These are phyloP conservation scores for Arxiozyma slooffiae DNA, from an alignment of 1,139 yeast genomes.

Conservation along the genomic window DNA sequence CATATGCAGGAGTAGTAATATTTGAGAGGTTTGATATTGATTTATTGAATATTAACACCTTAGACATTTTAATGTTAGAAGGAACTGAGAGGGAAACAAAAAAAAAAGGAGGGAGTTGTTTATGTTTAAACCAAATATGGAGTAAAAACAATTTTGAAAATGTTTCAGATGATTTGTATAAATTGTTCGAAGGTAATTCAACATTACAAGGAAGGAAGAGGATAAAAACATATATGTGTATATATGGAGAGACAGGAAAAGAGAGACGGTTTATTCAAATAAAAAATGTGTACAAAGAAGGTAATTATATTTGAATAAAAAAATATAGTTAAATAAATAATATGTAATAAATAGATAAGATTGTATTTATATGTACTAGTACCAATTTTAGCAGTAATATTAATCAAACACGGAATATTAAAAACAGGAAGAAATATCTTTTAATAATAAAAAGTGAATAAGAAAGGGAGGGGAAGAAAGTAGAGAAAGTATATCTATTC, in stretches of 20 bases:
- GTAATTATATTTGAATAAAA: not conserved
- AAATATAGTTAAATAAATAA: constrained; percentile 4
- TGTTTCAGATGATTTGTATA: constrained; percentile 38
- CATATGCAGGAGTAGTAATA: constrained; percentile 23
- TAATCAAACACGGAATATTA: not conserved
- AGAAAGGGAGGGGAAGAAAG: not conserved
- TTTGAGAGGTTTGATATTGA: constrained; percentile 5
- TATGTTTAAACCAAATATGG: constrained; percentile 22
- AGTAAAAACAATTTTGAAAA: constrained; percentile 29
- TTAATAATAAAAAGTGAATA: constrained; percentile 1
- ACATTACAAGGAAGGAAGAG: constrained; percentile 7
- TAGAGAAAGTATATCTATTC: not conserved
- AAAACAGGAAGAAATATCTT: constrained; percentile 1
- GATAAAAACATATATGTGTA: no score
- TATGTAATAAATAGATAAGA: not conserved
- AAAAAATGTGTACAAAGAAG: not conserved
- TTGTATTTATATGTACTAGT: not conserved
- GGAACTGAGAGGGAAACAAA: not conserved
- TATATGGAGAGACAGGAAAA: no score
- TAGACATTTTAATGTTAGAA: not conserved
- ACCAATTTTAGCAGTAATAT: not conserved
- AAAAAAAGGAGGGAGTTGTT: not conserved
- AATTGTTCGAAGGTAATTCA: constrained; percentile 13
- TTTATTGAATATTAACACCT: not conserved
- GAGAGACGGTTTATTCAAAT: not conserved